Base-by-base conservation (phyloP, 2,329 filamentous ascomycete species). In the Grosmannia clavigera region DNA sequence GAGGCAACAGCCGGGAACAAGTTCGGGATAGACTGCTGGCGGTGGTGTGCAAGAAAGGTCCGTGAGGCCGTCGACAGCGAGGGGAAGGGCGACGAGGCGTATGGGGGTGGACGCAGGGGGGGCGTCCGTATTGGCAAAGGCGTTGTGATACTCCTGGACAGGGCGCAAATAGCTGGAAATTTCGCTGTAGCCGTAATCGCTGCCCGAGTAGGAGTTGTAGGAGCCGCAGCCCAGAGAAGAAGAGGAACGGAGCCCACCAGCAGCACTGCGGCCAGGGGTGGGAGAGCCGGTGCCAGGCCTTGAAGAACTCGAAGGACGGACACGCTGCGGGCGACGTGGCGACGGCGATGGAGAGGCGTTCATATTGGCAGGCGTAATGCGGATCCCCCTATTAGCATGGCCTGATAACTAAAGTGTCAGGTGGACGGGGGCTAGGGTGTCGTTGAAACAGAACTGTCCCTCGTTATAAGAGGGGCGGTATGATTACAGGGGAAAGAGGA, bases 1-100 rank as follows among this genome's bases (percentile, higher is more conserved):
- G 64, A 61, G 27, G 62, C 52, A 50, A 65, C 59, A 5, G 64
- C 57, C 14, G 72, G 68, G 59, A 72, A 65, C 59, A 71, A 64
- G 64, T 69, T 73, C 31, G 73, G 68, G 50, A 72, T 69, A 5
- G 72, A 73, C 60, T 70, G 68, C 64, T 72, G 71, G 57, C 72
- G 69, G 51, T 67, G 68, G 60, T 73, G 72, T 53, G 62, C 61
- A 52, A 66, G 56, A 27, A 64, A 63, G 14, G 64, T 59, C 60
- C 64, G 62, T 58, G 60, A 65, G 38, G 61, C 60, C 58, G 64
- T 64, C 57, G 57, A 62, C 59, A 63, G 52, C 19, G 61, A 61
- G 1, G 62, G 48, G 54, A 63, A 62, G 16, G 57, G 55, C 7
- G 61, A 62, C 7, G 64, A 60, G 1, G 61, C 19, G 3, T 59